phyloP scores from a whole-genome alignment of 2,329 filamentous ascomycete species.

The Colletotrichum scovillei region DNA sequence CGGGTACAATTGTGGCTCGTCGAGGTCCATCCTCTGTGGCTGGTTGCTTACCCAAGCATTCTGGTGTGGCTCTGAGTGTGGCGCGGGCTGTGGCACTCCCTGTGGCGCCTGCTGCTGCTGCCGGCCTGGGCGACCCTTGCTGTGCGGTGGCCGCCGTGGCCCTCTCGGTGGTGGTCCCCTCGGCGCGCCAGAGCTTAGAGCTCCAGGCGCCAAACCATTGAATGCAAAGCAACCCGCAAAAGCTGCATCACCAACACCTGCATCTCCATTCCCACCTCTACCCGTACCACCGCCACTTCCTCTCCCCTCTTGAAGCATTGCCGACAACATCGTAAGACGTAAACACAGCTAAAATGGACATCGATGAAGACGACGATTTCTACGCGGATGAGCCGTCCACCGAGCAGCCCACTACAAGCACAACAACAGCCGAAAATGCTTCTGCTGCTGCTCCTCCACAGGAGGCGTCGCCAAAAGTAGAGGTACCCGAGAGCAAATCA shows the following conservation, averaged over 20 bases:
- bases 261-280: background rate
- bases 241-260: slow-evolving; percentile 1
- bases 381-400: slow-evolving; percentile 70
- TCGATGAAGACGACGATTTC: slow-evolving; percentile 76
- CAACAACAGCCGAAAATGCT: slow-evolving; percentile 17
- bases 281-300: background rate
- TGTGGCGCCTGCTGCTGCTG: too few species aligned
- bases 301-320: background rate
- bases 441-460: slow-evolving; percentile 9
- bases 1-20: background rate
- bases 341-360: slow-evolving; percentile 63
- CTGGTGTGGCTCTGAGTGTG: background rate
- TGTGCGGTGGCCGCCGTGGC: background rate
- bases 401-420: slow-evolving; percentile 38
- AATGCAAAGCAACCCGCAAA: slow-evolving; percentile 11
- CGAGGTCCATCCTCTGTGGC: background rate
- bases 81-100: too few species aligned
- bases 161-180: background rate
- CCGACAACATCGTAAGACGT: slow-evolving; percentile 15
- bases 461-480: slow-evolving; percentile 32
- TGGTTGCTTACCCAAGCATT: slow-evolving; percentile 1
- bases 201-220: background rate
- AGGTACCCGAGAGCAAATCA: slow-evolving; percentile 45
- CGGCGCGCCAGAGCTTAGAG: slow-evolving; percentile 7
- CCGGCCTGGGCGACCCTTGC: slow-evolving; percentile 1